Base-by-base conservation (phyloP, 176 grass and related monocot genomes). In the Dactylis glomerata region DNA sequence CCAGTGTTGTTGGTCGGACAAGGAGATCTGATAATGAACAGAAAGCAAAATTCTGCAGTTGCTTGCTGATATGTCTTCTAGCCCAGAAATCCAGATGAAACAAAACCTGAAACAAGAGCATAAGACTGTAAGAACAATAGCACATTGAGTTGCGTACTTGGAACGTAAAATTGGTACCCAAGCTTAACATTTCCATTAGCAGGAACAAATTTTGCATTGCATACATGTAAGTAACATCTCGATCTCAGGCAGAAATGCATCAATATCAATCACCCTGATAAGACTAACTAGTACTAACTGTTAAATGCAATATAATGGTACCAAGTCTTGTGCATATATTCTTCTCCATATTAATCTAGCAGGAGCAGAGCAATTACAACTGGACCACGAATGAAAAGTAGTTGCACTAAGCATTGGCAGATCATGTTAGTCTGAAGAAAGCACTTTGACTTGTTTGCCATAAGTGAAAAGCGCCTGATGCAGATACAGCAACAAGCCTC, bases 41-140 rank as follows among this genome's bases (percentile, higher is more conserved):
- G 28, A 0, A 45, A n/a, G 9, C 51, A 30, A 47, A 38, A 10
- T 28, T 76, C 46, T 67, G 34, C 11, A 15, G 23, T 49, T 84
- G 46, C 36, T 84, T 32, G 49, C 2, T 61, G 82, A 61, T 54
- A 33, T 52, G n/a, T 40, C 67, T 73, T 66, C 8, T 28, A 50
- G 67, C 38, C 10, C 33, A 44, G 24, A 68, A 27, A 74, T 31
- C 17, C 62, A 76, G 61, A 69, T 61, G n/a, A 69, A 77, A 76
- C 31, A 67, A 61, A 74, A 80, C 19, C 89, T 87, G 84, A 69
- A 83, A 51, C 37, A 87, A 70, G 69, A 46, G 10, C 66, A 26
- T 31, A 46, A 36, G 33, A 82, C 61, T 40, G 57, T 90, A 32
- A 87, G 80, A 59, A 59, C 22, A 24, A 32, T 57, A 83, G 22